phyloP scores from a whole-genome alignment of 129 eudicot genomes.

The Silybum marianum region DNA sequence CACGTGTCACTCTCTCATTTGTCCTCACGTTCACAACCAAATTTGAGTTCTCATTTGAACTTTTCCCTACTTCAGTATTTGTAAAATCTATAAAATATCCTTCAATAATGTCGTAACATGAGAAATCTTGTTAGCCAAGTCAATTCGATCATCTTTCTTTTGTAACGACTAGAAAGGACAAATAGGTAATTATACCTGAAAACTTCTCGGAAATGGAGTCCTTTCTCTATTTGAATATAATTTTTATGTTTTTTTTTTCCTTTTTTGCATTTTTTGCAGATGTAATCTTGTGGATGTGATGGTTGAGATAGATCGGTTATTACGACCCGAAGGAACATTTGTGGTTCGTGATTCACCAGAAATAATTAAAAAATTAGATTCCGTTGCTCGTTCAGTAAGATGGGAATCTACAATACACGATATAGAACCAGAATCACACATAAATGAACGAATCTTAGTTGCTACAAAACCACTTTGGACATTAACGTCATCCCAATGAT shows the following conservation, averaged over 20 bases:
- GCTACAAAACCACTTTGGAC: conserved; percentile 73
- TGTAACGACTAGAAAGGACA: background rate
- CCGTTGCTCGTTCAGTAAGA: conserved; percentile 54
- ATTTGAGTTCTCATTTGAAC: no score
- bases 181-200: background rate
- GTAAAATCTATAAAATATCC: background rate
- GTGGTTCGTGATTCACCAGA: conserved; percentile 71
- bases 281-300: conserved; percentile 78
- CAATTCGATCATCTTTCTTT: background rate
- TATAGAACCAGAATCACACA: conserved; percentile 66
- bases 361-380: conserved; percentile 59
- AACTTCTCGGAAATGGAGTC: background rate
- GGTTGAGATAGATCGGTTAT: conserved; percentile 77
- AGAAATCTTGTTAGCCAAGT: background rate
- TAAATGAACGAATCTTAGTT: conserved; percentile 59
- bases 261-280: conserved; percentile 40
- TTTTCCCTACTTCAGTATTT: background rate
- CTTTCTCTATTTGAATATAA: background rate
- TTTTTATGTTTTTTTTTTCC: background rate
- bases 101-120: background rate
- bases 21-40: no score
- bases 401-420: conserved; percentile 64
- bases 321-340: conserved; percentile 82
- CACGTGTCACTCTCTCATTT: no score
- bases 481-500: conserved; percentile 48